Evolutionary conservation across 2,329 filamentous ascomycete genomes (phyloP).

Genomic region (Dothistroma septosporum): DNA sequence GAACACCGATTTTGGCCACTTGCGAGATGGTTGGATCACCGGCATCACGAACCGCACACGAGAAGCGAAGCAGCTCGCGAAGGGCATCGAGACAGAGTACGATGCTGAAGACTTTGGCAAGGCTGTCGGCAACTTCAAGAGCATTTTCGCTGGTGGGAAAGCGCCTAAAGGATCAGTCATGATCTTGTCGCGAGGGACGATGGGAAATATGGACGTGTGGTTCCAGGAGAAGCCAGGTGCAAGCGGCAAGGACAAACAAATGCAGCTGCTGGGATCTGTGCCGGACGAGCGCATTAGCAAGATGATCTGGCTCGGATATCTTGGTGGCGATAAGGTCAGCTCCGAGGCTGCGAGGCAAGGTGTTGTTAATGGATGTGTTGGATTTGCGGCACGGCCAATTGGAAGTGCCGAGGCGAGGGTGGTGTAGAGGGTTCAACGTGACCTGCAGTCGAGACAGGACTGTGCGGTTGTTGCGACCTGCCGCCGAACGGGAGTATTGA

Average conservation of each 20-base stretch:
- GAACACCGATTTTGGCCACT: conserved; percentile 88
- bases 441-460: not conserved
- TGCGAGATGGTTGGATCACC: conserved; percentile 86
- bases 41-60: conserved; percentile 72
- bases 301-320: conserved; percentile 83
- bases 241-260: conserved; percentile 32
- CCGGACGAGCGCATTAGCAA: conserved; percentile 74
- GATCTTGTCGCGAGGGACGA: conserved; percentile 62
- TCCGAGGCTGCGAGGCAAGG: conserved; percentile 76
- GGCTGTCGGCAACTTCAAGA: conserved; percentile 73
- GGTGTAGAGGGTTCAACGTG: not conserved
- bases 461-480: no score
- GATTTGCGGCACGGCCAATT: conserved; percentile 80
- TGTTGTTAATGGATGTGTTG: conserved; percentile 82
- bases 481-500: no score
- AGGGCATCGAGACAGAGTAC: conserved; percentile 46
- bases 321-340: conserved; percentile 80
- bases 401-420: conserved; percentile 83
- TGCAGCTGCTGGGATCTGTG: conserved; percentile 65
- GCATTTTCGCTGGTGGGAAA: conserved; percentile 70
- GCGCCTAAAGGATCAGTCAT: conserved; percentile 78
- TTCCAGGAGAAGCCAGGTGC: conserved; percentile 53
- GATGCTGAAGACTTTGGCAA: conserved; percentile 72
- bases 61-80: conserved; percentile 45
- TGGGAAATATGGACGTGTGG: conserved; percentile 63